Percentiles rank a stretch among this genome's conserved stretches.
phyloP scores from a whole-genome alignment of 176 grass and related monocot species.

The Ananas comosus region DNA sequence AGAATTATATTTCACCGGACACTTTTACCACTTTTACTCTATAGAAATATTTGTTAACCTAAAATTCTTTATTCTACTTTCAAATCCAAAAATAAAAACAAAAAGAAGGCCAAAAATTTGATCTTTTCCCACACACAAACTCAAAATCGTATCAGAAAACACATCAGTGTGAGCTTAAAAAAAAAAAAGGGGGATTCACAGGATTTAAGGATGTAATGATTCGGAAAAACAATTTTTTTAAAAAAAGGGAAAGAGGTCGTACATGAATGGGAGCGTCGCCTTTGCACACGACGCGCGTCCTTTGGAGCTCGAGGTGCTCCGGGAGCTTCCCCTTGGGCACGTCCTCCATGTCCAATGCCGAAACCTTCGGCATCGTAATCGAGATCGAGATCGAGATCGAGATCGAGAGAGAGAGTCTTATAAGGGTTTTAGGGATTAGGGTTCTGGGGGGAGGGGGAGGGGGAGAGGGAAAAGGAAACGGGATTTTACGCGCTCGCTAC shows the following conservation, averaged over 20 bases:
- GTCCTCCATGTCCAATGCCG: conserved; percentile 26
- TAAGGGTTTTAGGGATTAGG: conserved; percentile 13
- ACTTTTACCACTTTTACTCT: not conserved
- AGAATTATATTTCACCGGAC: no score
- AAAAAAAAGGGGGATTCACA: not conserved
- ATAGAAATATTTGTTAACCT: not conserved
- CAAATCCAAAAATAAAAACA: not conserved
- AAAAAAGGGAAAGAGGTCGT: conserved; percentile 11
- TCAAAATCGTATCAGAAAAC: not conserved
- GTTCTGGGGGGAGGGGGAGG: no score
- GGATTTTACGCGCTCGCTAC: no score
- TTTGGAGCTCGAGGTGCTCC: conserved; percentile 65
- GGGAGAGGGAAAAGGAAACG: no score
- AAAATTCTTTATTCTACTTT: not conserved
- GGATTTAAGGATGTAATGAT: not conserved
- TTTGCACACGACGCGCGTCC: conserved; percentile 67
- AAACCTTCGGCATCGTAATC: conserved; percentile 45
- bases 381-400: not conserved
- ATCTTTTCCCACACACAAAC: not conserved
- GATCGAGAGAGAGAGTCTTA: no score
- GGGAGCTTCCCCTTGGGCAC: conserved; percentile 49
- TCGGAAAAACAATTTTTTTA: not conserved
- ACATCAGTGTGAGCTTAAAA: not conserved
- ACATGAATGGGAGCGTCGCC: conserved; percentile 65
- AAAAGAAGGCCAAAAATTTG: not conserved